A percentile compares a stretch with the other conserved stretches of the same genome.
Conservation (phyloP, 345 rosid genomes). For the Ceriops zippeliana region DNA sequence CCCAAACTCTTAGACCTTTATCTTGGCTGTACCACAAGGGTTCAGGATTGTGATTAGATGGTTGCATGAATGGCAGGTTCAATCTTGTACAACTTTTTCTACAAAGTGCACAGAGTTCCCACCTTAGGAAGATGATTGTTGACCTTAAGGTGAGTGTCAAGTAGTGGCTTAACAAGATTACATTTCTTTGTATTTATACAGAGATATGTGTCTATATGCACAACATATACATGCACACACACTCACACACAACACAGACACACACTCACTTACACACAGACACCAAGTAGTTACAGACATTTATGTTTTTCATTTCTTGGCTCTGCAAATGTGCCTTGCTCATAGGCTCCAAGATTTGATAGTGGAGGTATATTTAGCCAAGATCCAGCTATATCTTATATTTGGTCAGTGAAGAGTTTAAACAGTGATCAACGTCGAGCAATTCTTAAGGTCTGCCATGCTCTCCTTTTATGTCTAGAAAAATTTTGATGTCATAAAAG, state of each 20-base stretch:
- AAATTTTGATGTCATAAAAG: not conserved
- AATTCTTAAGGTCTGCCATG: constrained; percentile 68
- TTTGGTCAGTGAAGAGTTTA: constrained; percentile 81
- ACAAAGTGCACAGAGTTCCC: constrained; percentile 56
- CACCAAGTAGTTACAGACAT: not conserved
- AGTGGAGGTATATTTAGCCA: constrained; percentile 84
- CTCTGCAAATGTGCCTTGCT: constrained; percentile 12
- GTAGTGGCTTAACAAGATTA: too few relatives aligned
- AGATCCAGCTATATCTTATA: constrained; percentile 93
- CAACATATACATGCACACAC: too few relatives aligned
- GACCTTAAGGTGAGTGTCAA: constrained; percentile 76
- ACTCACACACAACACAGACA: too few relatives aligned
- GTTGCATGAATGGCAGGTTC: constrained; percentile 48
- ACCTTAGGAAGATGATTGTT: constrained; percentile 75
- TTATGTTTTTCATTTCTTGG: constrained; percentile 11
- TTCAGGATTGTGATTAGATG: constrained; percentile 6
- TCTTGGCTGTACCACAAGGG: constrained; percentile 12
- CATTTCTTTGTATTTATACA: too few relatives aligned
- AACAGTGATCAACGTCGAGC: constrained; percentile 97
- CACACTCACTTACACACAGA: too few relatives aligned
- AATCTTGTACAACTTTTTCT: constrained; percentile 80
- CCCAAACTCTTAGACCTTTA: not conserved
- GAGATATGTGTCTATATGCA: too few relatives aligned
- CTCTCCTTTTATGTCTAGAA: not conserved
- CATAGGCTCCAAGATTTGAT: constrained; percentile 92